Conservation (phyloP, 176 grass and related monocot genomes). For the Oryza nivara region DNA sequence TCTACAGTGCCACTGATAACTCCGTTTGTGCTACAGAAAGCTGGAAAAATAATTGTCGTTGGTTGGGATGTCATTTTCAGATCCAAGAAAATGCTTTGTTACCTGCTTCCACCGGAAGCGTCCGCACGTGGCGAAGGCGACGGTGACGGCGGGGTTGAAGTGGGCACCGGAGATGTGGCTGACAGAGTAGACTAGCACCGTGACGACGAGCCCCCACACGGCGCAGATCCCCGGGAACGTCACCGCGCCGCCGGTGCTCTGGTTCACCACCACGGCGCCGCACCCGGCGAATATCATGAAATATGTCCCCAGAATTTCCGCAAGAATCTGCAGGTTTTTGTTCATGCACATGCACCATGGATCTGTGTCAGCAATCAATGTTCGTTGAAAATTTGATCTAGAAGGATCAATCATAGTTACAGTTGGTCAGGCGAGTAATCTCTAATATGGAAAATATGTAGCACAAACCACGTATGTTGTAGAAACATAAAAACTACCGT, state of each 20-base stretch:
- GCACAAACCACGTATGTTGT: too few species aligned
- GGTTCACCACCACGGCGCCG: slow-evolving; percentile 70
- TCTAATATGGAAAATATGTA: too few species aligned
- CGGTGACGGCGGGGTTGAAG: slow-evolving; percentile 86
- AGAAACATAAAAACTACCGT: too few species aligned
- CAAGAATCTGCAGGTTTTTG: slow-evolving; percentile 48
- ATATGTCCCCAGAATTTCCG: slow-evolving; percentile 77
- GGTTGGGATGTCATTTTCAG: neutral
- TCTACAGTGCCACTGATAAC: neutral
- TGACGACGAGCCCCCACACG: slow-evolving; percentile 87
- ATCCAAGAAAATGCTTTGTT: too few species aligned
- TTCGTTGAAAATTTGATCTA: neutral
- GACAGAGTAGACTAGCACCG: slow-evolving; percentile 83
- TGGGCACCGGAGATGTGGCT: slow-evolving; percentile 86
- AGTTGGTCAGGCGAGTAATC: neutral
- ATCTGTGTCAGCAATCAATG: neutral
- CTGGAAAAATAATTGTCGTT: too few species aligned
- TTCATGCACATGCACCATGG: too few species aligned
- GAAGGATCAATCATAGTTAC: neutral
- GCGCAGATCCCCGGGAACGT: slow-evolving; percentile 80
- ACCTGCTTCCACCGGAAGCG: slow-evolving; percentile 94
- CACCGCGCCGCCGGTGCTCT: slow-evolving; percentile 58
- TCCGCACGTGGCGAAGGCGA: slow-evolving; percentile 75
- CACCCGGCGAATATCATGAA: slow-evolving; percentile 89
- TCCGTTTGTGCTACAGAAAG: neutral